Evolutionary conservation across 176 grass and related monocot genomes (phyloP), one percentile per base, ranked within the genome.

Genomic region (Avena atlantica): DNA sequence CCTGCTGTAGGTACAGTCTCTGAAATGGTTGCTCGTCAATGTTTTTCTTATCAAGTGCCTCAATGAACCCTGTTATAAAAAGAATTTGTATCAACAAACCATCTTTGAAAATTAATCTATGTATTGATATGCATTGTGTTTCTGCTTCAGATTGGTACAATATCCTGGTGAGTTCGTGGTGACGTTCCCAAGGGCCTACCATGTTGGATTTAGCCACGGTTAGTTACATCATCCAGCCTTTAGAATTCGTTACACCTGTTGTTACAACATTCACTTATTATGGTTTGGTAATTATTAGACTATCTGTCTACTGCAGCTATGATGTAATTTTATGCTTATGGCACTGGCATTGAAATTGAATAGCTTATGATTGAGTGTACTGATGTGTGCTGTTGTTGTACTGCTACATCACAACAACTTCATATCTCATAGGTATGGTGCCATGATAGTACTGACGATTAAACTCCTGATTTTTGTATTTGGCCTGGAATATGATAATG

Each of bases 161-260:
- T 88, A 96, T 86, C 94, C 97, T 63, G 97, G 97, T 36, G 97
- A 99, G 76, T 99, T 99, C 76, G 97, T 99, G 23, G 94, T 99
- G 84, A 99, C 97, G 1, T 99, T 99, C 89, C 97, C 97, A 81
- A 93, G 94, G 88, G 97, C 97, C 3, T 99, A 99, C 73, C 97
- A 99, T 90, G 69, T 99, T 1, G 97, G 94, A 20, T 97, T 99
- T 87, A 99, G 94, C 68, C 97, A 99, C 21, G 97, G 97, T 99
- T 85, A 90, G 83, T 87, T 24, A 44, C 71, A 72, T 19, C 57
- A 81, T 86, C 55, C 9, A 36, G 25, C 59, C 53, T 80, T 72
- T 70, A 48, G 25, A 88, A 65, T 48, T 70, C 45, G 24, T n/a
- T 9, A 42, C 56, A 5, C 27, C 74, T 51, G 9, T 78, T 42